These are phyloP conservation scores for Globisporangium paddicum DNA, from an alignment of 352 stramenopile species.

Conservation along the genomic window DNA sequence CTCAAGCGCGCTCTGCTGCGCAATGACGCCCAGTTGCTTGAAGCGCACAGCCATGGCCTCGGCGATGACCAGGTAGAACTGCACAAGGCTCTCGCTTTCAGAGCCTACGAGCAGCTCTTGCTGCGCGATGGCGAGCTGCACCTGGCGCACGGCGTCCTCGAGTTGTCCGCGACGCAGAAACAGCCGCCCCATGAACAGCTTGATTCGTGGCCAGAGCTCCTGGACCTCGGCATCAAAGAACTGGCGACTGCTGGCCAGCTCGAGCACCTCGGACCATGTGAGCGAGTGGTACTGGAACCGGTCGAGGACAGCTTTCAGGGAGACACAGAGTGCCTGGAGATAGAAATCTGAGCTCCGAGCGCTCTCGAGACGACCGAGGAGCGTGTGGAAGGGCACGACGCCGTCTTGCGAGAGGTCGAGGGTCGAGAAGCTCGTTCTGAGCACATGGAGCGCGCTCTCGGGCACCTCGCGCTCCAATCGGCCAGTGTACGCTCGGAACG, in stretches of 20 bases:
- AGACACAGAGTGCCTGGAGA: conserved; percentile 21
- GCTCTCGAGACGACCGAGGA: conserved; percentile 28
- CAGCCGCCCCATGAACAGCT: conserved; percentile 50
- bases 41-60: conserved; percentile 48
- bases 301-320: conserved; percentile 18
- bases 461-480: conserved; percentile 24
- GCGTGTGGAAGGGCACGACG: conserved; percentile 32
- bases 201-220: conserved; percentile 34
- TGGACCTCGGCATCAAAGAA: conserved; percentile 16
- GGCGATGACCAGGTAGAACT: conserved; percentile 49
- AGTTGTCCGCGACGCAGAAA: conserved; percentile 48
- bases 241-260: conserved; percentile 9
- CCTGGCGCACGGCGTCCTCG: conserved; percentile 44
- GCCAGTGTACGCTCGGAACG: conserved; percentile 32
- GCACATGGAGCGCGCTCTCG: conserved; percentile 11
- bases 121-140: conserved; percentile 39
- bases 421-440: conserved; percentile 29
- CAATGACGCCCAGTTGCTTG: conserved; percentile 40
- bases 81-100: conserved; percentile 28
- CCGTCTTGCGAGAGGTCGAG: conserved; percentile 42
- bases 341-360: conserved; percentile 13
- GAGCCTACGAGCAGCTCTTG: conserved; percentile 32
- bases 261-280: conserved; percentile 33
- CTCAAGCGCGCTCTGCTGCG: conserved; percentile 41
- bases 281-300: conserved; percentile 13